Base-by-base conservation (phyloP, 2,329 filamentous ascomycete species). In the Bisporella sp. region DNA sequence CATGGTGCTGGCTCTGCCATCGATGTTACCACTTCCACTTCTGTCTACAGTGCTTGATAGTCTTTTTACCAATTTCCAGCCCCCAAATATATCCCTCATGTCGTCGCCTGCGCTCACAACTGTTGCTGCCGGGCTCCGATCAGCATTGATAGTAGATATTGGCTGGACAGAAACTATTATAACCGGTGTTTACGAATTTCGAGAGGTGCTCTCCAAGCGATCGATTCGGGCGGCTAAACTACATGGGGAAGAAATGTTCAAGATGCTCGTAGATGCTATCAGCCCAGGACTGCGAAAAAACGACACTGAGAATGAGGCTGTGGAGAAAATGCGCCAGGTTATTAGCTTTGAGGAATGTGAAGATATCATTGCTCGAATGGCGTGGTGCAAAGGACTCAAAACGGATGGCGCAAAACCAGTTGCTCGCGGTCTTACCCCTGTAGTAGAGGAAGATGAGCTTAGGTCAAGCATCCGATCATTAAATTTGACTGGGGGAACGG, bases 101-200 rank as follows among this genome's bases (percentile, higher is more conserved):
- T 89, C 90, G 1, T 79, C 81, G 0, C 81, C 92, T 0, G 78
- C 89, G 21, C 84, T 93, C 68, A 75, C 82, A 1, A 75, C 85
- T 5, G 79, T 91, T 3, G 86, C 85, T 6, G 90, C 91, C 5
- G 93, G 93, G 1, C 72, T 95, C 40, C 82, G 93, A 11, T 89
- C 88, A n/a, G 89, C 85, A 1, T 68, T 99, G 41, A 81, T 97
- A 0, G 75, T 99, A 37, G 90, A 99, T 63, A 77, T 99, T 53
- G 93, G 92, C 41, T 99, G 93, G 93, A 78, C 83, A 41, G 93
- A 97, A 68, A 95, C 91, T 0, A 78, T 85, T 0, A 80, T 95
- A 28, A 95, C 89, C 0, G 87, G 84, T 5, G 77, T 97, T 5
- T 97, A 91, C 64, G 93, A 99, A 69, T 96, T 90, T 66, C 84